Evolutionary conservation across 306 rosid species (phyloP).

Genomic region (Medicago truncatula): MtrunA17r5.0-ANR NC_053042.1:47564501-47565000

Average conservation of each 20-base stretch:
- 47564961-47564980: constrained; percentile 10
- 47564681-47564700: background rate
- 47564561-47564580: background rate
- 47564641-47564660: background rate
- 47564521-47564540: background rate
- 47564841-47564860: background rate
- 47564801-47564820: background rate
- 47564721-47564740: background rate
- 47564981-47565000: background rate
- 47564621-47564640: constrained; percentile 1
- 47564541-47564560: background rate
- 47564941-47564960: constrained; percentile 10
- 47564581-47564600: background rate
- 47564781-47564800: background rate
- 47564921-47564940: background rate
- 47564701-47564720: background rate
- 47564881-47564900: background rate
- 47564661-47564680: background rate
- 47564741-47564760: background rate
- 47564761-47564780: constrained; percentile 1
- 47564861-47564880: background rate
- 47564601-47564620: background rate
- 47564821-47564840: background rate
- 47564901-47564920: background rate
- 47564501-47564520: background rate